These are phyloP conservation scores for Dactylellina leptospora DNA, from an alignment of 2,329 filamentous ascomycete genomes.

Conservation along the genomic window DNA sequence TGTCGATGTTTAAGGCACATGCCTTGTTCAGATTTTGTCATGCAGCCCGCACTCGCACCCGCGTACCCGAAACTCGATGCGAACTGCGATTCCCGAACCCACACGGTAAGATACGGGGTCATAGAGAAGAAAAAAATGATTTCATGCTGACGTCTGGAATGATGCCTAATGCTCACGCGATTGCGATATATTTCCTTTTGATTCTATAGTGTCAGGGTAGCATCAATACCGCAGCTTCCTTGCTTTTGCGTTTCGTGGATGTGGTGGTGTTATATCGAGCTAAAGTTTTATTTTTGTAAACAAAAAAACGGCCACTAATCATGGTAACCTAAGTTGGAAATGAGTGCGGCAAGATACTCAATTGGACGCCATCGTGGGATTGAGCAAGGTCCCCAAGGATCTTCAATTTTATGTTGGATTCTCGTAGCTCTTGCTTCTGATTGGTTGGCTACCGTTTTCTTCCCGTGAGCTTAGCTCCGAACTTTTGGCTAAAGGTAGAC, in stretches of 20 bases:
- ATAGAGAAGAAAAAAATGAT: constrained; percentile 6
- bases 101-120: constrained; percentile 6
- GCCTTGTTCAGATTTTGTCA: not conserved
- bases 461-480: not conserved
- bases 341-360: not conserved
- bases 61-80: not conserved
- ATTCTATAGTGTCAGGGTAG: not conserved
- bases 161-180: not conserved
- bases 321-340: constrained; percentile 2
- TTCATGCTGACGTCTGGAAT: constrained; percentile 12
- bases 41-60: not conserved
- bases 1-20: not conserved
- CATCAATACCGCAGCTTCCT: not conserved
- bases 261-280: no score
- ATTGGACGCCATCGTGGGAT: constrained; percentile 13
- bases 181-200: not conserved
- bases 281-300: no score
- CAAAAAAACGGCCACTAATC: not conserved
- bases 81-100: not conserved
- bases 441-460: constrained; percentile 1
- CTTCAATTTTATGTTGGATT: constrained; percentile 14
- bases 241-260: not conserved
- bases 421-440: not conserved
- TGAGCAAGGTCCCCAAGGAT: constrained; percentile 3
- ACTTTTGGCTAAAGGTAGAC: constrained; percentile 4